Conservation (phyloP, 1,139 yeast genomes). For the Hemisphaericaspora lyxosophila region DNA sequence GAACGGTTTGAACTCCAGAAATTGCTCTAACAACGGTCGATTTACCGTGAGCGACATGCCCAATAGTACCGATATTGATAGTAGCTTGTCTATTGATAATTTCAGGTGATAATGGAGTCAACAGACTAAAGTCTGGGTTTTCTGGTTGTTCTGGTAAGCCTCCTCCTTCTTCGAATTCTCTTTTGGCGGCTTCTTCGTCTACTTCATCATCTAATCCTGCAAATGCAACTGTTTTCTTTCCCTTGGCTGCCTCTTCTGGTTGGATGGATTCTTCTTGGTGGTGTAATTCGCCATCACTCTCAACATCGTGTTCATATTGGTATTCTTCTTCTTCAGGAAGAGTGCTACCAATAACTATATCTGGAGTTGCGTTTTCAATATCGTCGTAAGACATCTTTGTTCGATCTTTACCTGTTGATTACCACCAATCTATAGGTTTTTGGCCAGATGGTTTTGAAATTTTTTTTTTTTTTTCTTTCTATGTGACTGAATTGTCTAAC, state of each 20-base stretch:
- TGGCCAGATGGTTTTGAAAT: conserved; percentile 2
- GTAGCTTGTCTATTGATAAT: conserved; percentile 99
- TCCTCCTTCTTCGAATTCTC: conserved; percentile 96
- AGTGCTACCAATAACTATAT: conserved; percentile 78
- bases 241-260: conserved; percentile 32
- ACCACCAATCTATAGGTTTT: no score
- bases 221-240: conserved; percentile 80
- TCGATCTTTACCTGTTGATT: neutral
- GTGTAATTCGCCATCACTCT: conserved; percentile 51
- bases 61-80: conserved; percentile 97
- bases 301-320: conserved; percentile 41
- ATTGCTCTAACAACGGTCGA: conserved; percentile 98
- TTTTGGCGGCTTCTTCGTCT: conserved; percentile 60
- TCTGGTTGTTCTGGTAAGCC: conserved; percentile 96
- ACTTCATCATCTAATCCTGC: conserved; percentile 71
- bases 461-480: conserved; percentile 1
- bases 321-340: conserved; percentile 44
- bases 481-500: conserved; percentile 1
- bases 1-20: conserved; percentile 97
- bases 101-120: conserved; percentile 90
- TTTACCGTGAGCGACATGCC: conserved; percentile 96
- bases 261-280: conserved; percentile 37
- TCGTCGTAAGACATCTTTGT: conserved; percentile 55
- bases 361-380: conserved; percentile 82
- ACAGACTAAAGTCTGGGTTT: conserved; percentile 72